phyloP scores from a whole-genome alignment of 2,329 filamentous ascomycete species.

The Aureobasidium sp. region DNA sequence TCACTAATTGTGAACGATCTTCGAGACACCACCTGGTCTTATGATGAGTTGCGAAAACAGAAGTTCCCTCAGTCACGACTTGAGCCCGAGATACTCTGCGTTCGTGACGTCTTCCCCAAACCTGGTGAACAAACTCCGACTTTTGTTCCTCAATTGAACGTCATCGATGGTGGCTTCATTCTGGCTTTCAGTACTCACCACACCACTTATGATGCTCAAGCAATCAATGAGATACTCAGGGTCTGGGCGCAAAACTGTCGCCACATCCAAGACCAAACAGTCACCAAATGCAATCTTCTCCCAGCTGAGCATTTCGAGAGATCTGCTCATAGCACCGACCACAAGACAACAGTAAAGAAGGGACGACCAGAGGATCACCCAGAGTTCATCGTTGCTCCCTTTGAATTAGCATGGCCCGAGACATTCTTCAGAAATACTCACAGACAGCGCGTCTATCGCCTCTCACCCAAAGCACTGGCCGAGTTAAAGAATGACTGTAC shows the following conservation, averaged over 20 bases:
- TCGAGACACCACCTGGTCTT: background rate
- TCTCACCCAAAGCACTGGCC: background rate
- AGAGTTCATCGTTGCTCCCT: background rate
- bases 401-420: background rate
- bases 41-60: background rate
- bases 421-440: background rate
- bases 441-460: background rate
- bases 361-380: background rate
- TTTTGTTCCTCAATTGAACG: background rate
- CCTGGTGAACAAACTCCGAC: background rate
- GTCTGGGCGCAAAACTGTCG: slow-evolving; percentile 3
- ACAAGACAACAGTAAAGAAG: background rate
- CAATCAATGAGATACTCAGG: slow-evolving; percentile 5
- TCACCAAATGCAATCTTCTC: background rate
- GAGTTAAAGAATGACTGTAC: slow-evolving; percentile 6
- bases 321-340: background rate
- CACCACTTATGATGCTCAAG: background rate
- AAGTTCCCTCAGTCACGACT: slow-evolving; percentile 7
- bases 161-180: background rate
- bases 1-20: background rate
- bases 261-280: background rate
- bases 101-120: background rate
- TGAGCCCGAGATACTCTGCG: background rate
- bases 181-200: background rate
- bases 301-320: background rate